These are phyloP conservation scores for Nitzschia putrida DNA, from an alignment of 108 stramenopile genomes.

Conservation along the genomic window DNA sequence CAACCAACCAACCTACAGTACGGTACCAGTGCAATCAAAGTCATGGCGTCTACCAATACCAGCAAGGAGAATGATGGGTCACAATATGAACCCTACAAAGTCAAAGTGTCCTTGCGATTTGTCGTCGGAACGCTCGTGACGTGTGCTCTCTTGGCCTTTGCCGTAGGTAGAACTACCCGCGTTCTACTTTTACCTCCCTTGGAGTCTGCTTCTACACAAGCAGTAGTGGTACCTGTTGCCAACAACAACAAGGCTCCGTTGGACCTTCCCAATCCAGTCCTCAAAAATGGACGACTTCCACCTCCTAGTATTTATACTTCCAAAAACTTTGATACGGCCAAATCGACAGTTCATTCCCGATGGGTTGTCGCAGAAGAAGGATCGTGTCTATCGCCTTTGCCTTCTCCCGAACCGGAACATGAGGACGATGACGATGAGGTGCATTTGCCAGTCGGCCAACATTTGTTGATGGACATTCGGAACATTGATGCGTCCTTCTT, in stretches of 20 bases:
- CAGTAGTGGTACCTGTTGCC: neutral
- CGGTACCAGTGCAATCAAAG: too few species aligned
- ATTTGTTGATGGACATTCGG: conserved; percentile 67
- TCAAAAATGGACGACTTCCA: conserved; percentile 51
- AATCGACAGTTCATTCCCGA: conserved; percentile 22
- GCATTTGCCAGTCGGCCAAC: conserved; percentile 75
- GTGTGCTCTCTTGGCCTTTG: conserved; percentile 44
- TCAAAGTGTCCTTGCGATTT: conserved; percentile 42
- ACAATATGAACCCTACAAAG: conserved; percentile 12
- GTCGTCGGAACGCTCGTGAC: conserved; percentile 33
- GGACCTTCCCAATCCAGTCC: conserved; percentile 51
- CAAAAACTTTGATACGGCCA: conserved; percentile 63
- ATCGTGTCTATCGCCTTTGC: too few species aligned
- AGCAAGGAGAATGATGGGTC: too few species aligned
- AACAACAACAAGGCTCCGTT: neutral
- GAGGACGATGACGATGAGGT: conserved; percentile 37
- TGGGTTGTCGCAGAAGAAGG: conserved; percentile 33
- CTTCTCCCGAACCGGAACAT: conserved; percentile 2
- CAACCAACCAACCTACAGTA: too few species aligned
- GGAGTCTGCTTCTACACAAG: neutral
- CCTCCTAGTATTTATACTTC: conserved; percentile 71
- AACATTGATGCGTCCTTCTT: conserved; percentile 58
- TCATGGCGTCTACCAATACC: too few species aligned
- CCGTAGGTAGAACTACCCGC: conserved; percentile 55
- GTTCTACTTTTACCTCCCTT: conserved; percentile 28